phyloP scores from a whole-genome alignment of 2,329 filamentous ascomycete genomes.

The Ophiostoma pallidulum region DNA sequence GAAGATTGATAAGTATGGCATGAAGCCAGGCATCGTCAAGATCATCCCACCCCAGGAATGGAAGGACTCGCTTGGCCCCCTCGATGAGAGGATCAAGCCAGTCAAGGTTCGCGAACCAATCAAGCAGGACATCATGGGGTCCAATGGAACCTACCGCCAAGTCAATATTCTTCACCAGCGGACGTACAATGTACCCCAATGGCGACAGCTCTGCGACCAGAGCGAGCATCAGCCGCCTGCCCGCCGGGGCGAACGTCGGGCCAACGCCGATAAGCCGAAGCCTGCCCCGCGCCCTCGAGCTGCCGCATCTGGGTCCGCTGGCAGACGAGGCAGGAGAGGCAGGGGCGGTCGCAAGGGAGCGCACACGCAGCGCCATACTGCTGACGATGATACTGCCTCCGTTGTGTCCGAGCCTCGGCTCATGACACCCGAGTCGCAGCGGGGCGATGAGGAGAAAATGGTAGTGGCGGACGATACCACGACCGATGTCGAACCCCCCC shows the following conservation, averaged over 20 bases:
- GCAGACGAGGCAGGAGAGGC: constrained; percentile 20
- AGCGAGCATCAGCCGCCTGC: constrained; percentile 94
- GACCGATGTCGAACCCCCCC: constrained; percentile 11
- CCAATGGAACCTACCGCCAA: constrained; percentile 90
- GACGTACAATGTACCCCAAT: constrained; percentile 93
- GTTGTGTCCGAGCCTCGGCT: constrained; percentile 39
- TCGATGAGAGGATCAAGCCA: constrained; percentile 81
- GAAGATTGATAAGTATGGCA: constrained; percentile 86
- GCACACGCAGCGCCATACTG: constrained; percentile 27
- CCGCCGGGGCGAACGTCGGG: constrained; percentile 70
- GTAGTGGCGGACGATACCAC: constrained; percentile 21
- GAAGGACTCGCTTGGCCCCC: constrained; percentile 67
- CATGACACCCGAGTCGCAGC: constrained; percentile 48
- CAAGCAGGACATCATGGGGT: constrained; percentile 95
- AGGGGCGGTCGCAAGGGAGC: constrained; percentile 27
- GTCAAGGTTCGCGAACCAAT: constrained; percentile 95
- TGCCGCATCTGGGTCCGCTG: constrained; percentile 16
- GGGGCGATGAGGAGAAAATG: constrained; percentile 16
- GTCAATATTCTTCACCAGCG: constrained; percentile 94
- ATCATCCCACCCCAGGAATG: constrained; percentile 90
- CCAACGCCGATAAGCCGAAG: constrained; percentile 46
- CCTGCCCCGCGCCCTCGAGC: constrained; percentile 31
- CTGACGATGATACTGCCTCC: constrained; percentile 29
- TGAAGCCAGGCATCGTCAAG: constrained; percentile 96
- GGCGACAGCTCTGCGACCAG: constrained; percentile 87